Evolutionary conservation across 768 basidiomycete genomes (phyloP), one percentile per base, ranked within the genome.

Genomic region (Suillus subaureus): DNA sequence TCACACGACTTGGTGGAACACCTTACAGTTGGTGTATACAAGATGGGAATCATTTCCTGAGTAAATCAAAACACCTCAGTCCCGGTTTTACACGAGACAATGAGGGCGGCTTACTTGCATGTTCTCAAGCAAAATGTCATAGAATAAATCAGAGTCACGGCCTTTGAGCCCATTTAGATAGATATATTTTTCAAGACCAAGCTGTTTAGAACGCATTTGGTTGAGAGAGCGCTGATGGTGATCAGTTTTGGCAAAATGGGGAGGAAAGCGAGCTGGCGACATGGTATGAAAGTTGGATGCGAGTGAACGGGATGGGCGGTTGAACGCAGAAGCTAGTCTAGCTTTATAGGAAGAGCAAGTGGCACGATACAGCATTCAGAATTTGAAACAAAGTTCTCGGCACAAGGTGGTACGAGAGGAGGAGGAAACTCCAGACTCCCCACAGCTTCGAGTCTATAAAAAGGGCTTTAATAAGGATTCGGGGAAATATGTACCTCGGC

Each of bases 21-120:
- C 61, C 73, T 69, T 56, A 90, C 90, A 65, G 89, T 91, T 5
- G 91, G 91, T 6, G 91, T 92, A 76, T 92, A 92, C 31, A 92
- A 77, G 66, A 92, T 84, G 16, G 91, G 91, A 26, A 87, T 80
- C 47, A 90, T 79, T 75, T 89, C 82, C 79, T 81, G 54, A 11
- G 43, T 45, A n/a, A 45, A 9, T 26, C 23, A 39, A 39, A 58
- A 63, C n/a, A 71, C 49, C 37, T 28, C 61, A 45, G 64, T 64
- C 60, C 45, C n/a, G 21, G 45, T 12, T n/a, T 21, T 1, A 28
- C n/a, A 49, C 49, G 21, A 45, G 57, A 52, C 33, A 6, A 55
- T n/a, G 45, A 40, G 62, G 62, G 58, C 31, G 26, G 67, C 82
- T 68, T 65, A 83, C 89, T 72, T 84, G 77, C 82, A 91, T 83